Evolutionary conservation across 495 filamentous ascomycete genomes (phyloP).

Genomic region (Podospora sp.): DNA sequence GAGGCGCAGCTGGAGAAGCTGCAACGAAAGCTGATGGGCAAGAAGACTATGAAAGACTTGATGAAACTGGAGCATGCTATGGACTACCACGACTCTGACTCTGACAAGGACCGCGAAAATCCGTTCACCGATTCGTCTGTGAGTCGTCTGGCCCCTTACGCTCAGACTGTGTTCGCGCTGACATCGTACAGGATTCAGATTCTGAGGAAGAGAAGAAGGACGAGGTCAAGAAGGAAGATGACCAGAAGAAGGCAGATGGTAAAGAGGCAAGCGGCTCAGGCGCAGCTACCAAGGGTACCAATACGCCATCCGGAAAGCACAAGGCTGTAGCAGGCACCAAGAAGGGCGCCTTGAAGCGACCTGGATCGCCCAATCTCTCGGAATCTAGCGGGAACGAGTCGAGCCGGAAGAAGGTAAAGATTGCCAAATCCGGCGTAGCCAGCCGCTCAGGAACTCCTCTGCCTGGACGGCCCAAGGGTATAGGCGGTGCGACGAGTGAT

Average conservation of each 20-base stretch:
- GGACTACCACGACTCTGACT: constrained; percentile 79
- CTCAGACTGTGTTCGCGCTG: constrained; percentile 16
- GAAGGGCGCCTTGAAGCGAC: constrained; percentile 76
- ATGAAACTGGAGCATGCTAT: constrained; percentile 82
- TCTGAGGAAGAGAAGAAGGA: constrained; percentile 48
- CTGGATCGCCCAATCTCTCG: constrained; percentile 83
- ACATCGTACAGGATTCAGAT: constrained; percentile 36
- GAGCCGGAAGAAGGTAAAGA: constrained; percentile 85
- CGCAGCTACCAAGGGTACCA: constrained; percentile 69
- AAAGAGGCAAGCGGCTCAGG: constrained; percentile 66
- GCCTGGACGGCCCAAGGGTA: constrained; percentile 55
- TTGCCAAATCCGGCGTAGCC: constrained; percentile 56
- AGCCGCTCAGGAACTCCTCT: constrained; percentile 58
- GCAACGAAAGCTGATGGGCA: constrained; percentile 67
- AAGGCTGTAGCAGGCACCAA: constrained; percentile 55
- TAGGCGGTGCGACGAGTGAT: constrained; percentile 73
- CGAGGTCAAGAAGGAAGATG: constrained; percentile 69
- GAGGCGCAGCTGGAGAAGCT: constrained; percentile 69
- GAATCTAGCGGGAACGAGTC: constrained; percentile 89
- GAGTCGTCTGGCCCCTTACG: constrained; percentile 22
- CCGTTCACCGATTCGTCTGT: constrained; percentile 61
- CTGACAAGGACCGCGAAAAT: constrained; percentile 55
- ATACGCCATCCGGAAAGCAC: constrained; percentile 70
- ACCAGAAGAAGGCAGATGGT: constrained; percentile 68
- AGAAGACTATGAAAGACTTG: constrained; percentile 74